Evolutionary conservation across 805 yeast species (phyloP).

Genomic region (Saccharomycopsis guyanensis): DNA sequence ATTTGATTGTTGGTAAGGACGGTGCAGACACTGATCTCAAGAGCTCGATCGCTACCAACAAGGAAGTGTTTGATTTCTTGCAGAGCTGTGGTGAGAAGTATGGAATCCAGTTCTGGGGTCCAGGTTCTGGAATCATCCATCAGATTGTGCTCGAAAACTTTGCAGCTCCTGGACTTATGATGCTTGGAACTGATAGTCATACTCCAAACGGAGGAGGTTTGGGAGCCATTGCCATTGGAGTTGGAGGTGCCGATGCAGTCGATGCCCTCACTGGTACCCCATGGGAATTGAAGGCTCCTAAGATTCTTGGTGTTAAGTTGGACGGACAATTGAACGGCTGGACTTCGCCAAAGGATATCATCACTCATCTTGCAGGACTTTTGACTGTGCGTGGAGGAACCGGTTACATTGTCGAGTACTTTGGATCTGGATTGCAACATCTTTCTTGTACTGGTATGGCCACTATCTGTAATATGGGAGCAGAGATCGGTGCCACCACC

Average conservation of each 20-base stretch:
- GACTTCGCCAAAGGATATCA: constrained; percentile 96
- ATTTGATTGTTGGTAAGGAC: constrained; percentile 89
- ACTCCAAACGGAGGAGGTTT: constrained; percentile 98
- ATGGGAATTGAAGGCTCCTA: constrained; percentile 98
- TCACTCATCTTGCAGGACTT: constrained; percentile 86
- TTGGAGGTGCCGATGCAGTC: constrained; percentile 99
- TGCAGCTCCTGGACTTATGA: constrained; percentile 95
- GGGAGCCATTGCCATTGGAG: constrained; percentile 97
- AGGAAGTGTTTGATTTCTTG: constrained; percentile 91
- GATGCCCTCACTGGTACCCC: constrained; percentile 91
- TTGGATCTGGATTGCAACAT: constrained; percentile 88
- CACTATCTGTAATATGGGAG: constrained; percentile 99
- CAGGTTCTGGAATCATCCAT: constrained; percentile 97
- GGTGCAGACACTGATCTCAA: constrained; percentile 84
- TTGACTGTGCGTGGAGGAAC: constrained; percentile 98
- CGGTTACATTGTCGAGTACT: constrained; percentile 92
- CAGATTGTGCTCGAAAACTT: constrained; percentile 95
- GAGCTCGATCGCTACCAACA: constrained; percentile 81
- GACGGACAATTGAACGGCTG: constrained; percentile 90
- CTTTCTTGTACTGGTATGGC: constrained; percentile 99
- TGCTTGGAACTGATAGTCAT: constrained; percentile 96
- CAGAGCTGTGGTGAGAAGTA: constrained; percentile 87
- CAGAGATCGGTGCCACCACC: constrained; percentile 98
- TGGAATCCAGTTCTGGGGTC: constrained; percentile 98
- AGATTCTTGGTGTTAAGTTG: constrained; percentile 87